These are phyloP conservation scores for Blumeria hordei DNA, from an alignment of 2,329 filamentous ascomycete species.

Conservation along the genomic window DNA sequence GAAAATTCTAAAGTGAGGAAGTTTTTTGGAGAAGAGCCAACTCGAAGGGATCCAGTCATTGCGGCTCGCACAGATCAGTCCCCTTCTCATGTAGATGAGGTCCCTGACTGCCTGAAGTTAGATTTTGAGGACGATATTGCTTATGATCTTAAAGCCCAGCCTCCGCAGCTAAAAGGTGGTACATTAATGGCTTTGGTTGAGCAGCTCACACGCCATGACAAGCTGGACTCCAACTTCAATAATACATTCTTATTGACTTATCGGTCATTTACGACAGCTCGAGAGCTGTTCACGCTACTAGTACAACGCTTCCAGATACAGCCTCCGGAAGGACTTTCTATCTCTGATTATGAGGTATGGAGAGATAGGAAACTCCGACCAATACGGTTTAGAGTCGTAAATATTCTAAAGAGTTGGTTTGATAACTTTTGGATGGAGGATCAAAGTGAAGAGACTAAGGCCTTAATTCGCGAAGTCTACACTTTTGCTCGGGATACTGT, in stretches of 20 bases:
- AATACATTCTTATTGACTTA: constrained; percentile 96
- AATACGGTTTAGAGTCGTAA: constrained; percentile 87
- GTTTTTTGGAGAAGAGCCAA: constrained; percentile 39
- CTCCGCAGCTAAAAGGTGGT: constrained; percentile 63
- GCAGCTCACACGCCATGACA: constrained; percentile 86
- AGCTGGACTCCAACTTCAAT: constrained; percentile 85
- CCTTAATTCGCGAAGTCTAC: constrained; percentile 71
- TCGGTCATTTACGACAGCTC: constrained; percentile 73
- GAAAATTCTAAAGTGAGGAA: constrained; percentile 40
- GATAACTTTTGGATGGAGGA: constrained; percentile 99
- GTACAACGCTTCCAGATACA: constrained; percentile 84
- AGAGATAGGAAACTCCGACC: constrained; percentile 85
- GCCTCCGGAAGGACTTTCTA: constrained; percentile 57
- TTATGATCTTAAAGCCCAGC: constrained; percentile 61
- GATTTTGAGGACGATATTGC: constrained; percentile 77
- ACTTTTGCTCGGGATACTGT: constrained; percentile 80
- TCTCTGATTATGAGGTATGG: constrained; percentile 65
- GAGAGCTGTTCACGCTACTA: constrained; percentile 77
- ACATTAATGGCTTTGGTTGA: constrained; percentile 77
- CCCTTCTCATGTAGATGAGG: constrained; percentile 32
- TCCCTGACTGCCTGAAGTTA: constrained; percentile 60
- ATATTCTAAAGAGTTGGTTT: constrained; percentile 95
- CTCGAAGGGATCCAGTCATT: constrained; percentile 6
- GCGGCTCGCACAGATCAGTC: not conserved
- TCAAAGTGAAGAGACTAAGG: constrained; percentile 56